Evolutionary conservation across 202 grass and related monocot genomes (phyloP), one percentile per base, ranked within the genome.

Genomic region (Hordeum pubiflorum): DNA sequence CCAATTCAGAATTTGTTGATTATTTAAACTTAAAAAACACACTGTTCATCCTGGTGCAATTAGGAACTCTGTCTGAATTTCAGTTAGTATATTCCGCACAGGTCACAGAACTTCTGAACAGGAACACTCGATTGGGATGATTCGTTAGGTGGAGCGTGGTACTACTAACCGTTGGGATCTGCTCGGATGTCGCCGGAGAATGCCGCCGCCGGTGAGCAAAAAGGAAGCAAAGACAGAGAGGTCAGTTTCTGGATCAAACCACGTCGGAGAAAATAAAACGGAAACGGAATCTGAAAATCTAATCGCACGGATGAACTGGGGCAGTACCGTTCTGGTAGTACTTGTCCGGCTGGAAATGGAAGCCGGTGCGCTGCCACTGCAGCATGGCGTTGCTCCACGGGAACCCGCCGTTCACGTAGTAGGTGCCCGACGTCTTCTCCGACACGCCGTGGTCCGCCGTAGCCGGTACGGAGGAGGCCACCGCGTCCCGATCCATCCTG

Each of bases 311-410:
- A 41, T 13, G 14, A 17, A 50, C 14, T 17, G 0, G 46, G 46
- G 11, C 37, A 38, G 63, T 70, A 70, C 67, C 67, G 67, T 70
- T 70, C 67, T 5, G 4, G 67, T 70, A 70, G 67, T 70, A 13
- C 67, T 24, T 41, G 2, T 70, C 67, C 1, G 67, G 67, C 67
- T 70, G 67, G 67, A 70, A 70, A 2, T 70, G 67, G 67, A 9
- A 70, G 3, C 67, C 67, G 12, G 67, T 70, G 67, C 67, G 67
- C 67, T 70, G 67, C 67, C 67, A 70, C 67, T 46, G 22, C 39
- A 70, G 67, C 67, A 70, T 70, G 39, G 67, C 5, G 67, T 70
- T 70, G 67, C 67, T 70, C 67, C 67, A 70, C 12, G 67, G 67
- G 39, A 44, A 70, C 1, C 21, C 39, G 67, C 39, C 67, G 12